Conservation (phyloP, 1,284 basidiomycete genomes). For the Bondarzewia mesenterica region DNA sequence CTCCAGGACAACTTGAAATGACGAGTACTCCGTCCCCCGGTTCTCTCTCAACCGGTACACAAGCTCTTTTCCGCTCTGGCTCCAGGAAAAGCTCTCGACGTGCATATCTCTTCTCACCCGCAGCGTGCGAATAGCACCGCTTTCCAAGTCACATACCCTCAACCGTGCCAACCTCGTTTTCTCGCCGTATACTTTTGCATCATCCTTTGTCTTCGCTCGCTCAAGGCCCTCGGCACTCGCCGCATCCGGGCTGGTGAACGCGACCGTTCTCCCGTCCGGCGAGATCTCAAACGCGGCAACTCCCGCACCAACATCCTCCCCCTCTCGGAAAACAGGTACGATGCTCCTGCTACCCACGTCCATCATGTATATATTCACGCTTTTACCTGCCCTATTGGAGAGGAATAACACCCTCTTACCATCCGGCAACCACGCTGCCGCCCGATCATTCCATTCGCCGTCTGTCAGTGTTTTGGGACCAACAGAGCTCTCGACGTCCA, state of each 20-base stretch:
- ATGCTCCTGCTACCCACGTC: background rate
- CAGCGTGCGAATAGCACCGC: background rate
- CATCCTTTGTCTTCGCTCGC: background rate
- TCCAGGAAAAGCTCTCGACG: background rate
- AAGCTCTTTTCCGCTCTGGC: background rate
- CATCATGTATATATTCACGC: background rate
- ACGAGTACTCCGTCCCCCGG: background rate
- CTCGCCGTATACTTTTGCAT: background rate
- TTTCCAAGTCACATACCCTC: background rate
- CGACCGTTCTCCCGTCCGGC: background rate
- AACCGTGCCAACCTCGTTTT: background rate
- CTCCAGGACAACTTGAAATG: background rate
- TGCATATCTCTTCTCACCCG: background rate
- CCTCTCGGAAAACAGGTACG: background rate
- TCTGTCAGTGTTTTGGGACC: background rate
- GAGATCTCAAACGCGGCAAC: background rate
- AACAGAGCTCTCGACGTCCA: background rate
- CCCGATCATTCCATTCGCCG: background rate
- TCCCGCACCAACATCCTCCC: background rate
- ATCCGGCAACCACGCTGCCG: background rate
- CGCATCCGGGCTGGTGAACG: background rate
- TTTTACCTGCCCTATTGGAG: background rate
- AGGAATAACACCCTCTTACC: background rate
- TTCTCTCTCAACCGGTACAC: background rate
- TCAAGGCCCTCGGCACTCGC: background rate